Percentiles rank a stretch among this genome's conserved stretches.
Evolutionary conservation across 768 basidiomycete genomes (phyloP).

Genomic region (Collybia mongolica): DNA sequence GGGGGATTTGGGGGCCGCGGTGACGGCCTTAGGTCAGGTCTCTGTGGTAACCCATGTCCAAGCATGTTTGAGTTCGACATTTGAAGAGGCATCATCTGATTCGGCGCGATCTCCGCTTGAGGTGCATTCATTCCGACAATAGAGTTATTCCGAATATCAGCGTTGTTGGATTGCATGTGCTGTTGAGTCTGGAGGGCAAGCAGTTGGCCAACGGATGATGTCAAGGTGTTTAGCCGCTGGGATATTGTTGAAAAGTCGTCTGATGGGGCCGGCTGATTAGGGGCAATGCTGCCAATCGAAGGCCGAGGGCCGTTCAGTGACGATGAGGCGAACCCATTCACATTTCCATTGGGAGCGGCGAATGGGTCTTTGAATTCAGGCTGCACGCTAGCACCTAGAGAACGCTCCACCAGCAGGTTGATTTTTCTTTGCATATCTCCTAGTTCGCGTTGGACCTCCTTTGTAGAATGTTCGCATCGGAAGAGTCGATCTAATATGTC

Average conservation of each 20-base stretch:
- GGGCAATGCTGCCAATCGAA: constrained; percentile 68
- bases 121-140: constrained; percentile 36
- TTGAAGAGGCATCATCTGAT: constrained; percentile 40
- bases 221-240: constrained; percentile 75
- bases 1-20: constrained; percentile 68
- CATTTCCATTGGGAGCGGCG: constrained; percentile 41
- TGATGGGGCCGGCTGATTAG: constrained; percentile 62
- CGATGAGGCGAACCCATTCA: constrained; percentile 29
- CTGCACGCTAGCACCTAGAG: constrained; percentile 42
- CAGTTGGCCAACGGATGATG: constrained; percentile 83
- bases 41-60: constrained; percentile 61
- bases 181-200: constrained; percentile 75
- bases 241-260: constrained; percentile 79
- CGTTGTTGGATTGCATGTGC: constrained; percentile 48
- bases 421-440: constrained; percentile 77
- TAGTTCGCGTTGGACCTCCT: constrained; percentile 74
- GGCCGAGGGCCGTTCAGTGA: constrained; percentile 49
- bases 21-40: constrained; percentile 60
- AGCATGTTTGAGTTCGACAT: constrained; percentile 40
- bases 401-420: constrained; percentile 70
- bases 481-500: constrained; percentile 75
- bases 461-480: constrained; percentile 66
- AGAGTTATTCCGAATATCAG: constrained; percentile 39
- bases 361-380: constrained; percentile 89
- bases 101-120: constrained; percentile 48